phyloP scores from a whole-genome alignment of 2,329 filamentous ascomycete species.

The Lachnellula suecica region DNA sequence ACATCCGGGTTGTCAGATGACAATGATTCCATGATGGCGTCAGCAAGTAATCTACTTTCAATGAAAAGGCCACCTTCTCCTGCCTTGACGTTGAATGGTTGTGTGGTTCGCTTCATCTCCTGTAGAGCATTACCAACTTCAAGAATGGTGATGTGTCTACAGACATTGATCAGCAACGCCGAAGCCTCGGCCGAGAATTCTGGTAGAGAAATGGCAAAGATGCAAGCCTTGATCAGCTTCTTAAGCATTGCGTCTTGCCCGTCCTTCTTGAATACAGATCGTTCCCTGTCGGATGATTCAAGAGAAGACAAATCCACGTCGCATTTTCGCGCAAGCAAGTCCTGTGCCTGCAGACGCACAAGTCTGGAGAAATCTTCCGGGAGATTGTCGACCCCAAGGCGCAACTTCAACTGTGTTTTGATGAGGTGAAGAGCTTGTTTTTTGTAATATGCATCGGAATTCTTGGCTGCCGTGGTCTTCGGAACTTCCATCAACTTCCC shows the following conservation, averaged over 20 bases:
- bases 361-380: constrained; percentile 86
- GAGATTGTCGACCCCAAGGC: constrained; percentile 82
- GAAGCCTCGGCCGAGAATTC: constrained; percentile 77
- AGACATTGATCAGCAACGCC: constrained; percentile 75
- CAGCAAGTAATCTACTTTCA: constrained; percentile 82
- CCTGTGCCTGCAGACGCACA: constrained; percentile 85
- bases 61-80: constrained; percentile 87
- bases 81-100: constrained; percentile 78
- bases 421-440: constrained; percentile 88
- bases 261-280: constrained; percentile 83
- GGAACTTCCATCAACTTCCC: constrained; percentile 81
- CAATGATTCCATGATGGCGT: constrained; percentile 86
- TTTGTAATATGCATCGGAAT: constrained; percentile 80
- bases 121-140: constrained; percentile 86
- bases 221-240: constrained; percentile 83
- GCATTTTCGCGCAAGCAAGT: constrained; percentile 71
- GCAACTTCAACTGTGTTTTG: constrained; percentile 83
- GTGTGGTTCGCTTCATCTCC: constrained; percentile 72
- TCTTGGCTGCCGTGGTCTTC: constrained; percentile 55
- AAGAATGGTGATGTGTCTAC: constrained; percentile 85
- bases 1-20: constrained; percentile 81
- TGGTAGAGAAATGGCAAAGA: constrained; percentile 80
- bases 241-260: constrained; percentile 80
- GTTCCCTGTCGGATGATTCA: constrained; percentile 73
- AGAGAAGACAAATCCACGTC: constrained; percentile 71